Conservation (phyloP, 2,329 filamentous ascomycete species). For the Colletotrichum ledebouriae region DNA sequence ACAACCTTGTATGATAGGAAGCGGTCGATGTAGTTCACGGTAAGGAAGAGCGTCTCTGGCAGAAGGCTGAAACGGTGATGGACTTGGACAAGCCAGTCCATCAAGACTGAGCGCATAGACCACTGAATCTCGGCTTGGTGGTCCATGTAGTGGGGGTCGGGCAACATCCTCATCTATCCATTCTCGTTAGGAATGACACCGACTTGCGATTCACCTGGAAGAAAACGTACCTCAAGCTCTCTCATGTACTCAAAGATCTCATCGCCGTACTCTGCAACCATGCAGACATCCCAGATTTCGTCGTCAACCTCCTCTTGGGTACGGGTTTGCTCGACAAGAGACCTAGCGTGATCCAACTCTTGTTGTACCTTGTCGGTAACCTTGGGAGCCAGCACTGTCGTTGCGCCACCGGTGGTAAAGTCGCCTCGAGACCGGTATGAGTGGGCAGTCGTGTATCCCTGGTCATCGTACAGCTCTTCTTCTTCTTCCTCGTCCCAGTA, state of each 20-base stretch:
- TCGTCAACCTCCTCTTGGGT: conserved; percentile 85
- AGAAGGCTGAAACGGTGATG: conserved; percentile 91
- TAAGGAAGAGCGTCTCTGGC: conserved; percentile 94
- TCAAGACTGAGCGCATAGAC: conserved; percentile 97
- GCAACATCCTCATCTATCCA: conserved; percentile 79
- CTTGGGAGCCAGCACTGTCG: conserved; percentile 77
- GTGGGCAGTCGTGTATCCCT: conserved; percentile 82
- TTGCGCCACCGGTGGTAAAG: conserved; percentile 64
- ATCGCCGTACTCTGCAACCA: conserved; percentile 97
- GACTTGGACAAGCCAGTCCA: conserved; percentile 98
- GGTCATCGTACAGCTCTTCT: conserved; percentile 67
- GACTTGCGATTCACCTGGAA: background rate
- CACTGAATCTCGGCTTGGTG: conserved; percentile 97
- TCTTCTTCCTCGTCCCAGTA: conserved; percentile 87
- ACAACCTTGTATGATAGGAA: conserved; percentile 96
- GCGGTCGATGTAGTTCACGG: conserved; percentile 96
- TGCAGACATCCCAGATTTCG: conserved; percentile 92
- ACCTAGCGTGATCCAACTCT: conserved; percentile 76
- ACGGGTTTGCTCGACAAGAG: conserved; percentile 75
- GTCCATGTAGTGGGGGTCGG: conserved; percentile 96
- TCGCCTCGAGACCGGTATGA: conserved; percentile 81
- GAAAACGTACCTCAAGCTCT: conserved; percentile 79
- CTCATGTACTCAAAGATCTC: conserved; percentile 97
- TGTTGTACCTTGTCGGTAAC: conserved; percentile 76
- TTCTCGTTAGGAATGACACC: conserved; percentile 45